phyloP scores from a whole-genome alignment of 306 rosid species.

The Begonia loranthoides region DNA sequence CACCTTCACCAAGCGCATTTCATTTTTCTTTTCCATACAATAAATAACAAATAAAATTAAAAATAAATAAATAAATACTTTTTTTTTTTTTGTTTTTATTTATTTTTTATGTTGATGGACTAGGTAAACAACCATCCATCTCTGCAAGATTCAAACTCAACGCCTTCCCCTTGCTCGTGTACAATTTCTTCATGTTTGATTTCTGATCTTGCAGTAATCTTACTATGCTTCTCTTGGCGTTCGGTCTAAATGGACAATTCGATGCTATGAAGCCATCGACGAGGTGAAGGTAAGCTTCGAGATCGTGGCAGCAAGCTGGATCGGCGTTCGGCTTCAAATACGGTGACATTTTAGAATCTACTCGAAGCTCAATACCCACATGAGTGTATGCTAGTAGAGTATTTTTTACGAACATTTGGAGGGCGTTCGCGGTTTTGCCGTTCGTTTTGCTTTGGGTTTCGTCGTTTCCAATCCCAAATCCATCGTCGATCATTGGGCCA shows the following conservation, averaged over 20 bases:
- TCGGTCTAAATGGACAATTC: constrained; percentile 67
- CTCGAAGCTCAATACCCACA: constrained; percentile 67
- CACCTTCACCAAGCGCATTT: too few relatives aligned
- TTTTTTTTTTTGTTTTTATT: too few relatives aligned
- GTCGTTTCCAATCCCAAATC: too few relatives aligned
- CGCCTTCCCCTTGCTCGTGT: constrained; percentile 56
- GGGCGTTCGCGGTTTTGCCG: constrained; percentile 20
- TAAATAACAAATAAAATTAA: too few relatives aligned
- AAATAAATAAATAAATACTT: too few relatives aligned
- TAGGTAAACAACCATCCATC: constrained; percentile 40
- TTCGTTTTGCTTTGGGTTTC: constrained; percentile 19
- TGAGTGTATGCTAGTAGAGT: constrained; percentile 55
- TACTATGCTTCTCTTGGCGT: constrained; percentile 72
- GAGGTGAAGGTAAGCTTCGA: constrained; percentile 84
- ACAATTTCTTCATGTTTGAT: constrained; percentile 66
- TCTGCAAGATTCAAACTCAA: constrained; percentile 36
- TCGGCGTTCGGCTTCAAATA: constrained; percentile 79
- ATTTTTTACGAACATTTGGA: constrained; percentile 40
- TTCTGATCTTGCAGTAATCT: constrained; percentile 62
- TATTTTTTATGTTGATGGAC: constrained; percentile 35
- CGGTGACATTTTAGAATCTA: constrained; percentile 78
- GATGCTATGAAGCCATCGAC: constrained; percentile 91
- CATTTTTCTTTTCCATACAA: too few relatives aligned
- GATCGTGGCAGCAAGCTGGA: constrained; percentile 77
- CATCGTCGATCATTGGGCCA: constrained; percentile 28